Conservation (phyloP, 1,284 basidiomycete species). For the Irpex lacteus region DNA sequence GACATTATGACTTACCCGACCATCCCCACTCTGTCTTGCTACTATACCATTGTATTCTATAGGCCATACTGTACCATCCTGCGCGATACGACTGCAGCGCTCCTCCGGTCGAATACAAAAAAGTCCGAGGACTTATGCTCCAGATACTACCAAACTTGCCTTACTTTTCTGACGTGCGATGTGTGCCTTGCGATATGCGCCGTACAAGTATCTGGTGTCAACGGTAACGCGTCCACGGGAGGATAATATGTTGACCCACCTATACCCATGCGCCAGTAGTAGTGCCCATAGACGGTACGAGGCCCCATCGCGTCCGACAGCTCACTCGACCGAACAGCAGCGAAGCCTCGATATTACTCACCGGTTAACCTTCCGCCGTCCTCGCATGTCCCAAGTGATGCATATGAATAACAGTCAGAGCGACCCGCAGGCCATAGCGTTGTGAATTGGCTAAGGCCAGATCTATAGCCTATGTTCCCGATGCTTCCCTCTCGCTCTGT, state of each 20-base stretch:
- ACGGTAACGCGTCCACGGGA: neutral
- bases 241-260: neutral
- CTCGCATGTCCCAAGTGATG: neutral
- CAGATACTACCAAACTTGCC: neutral
- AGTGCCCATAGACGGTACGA: neutral
- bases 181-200: too few relatives aligned
- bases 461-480: too few relatives aligned
- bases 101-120: neutral
- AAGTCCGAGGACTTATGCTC: neutral
- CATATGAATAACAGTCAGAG: neutral
- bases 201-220: neutral
- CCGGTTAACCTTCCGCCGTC: neutral
- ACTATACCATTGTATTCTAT: neutral
- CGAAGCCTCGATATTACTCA: neutral
- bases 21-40: neutral
- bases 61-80: neutral
- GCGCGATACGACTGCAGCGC: neutral
- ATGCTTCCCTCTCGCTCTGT: neutral
- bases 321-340: neutral
- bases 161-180: neutral
- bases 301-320: neutral
- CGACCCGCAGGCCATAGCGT: too few relatives aligned
- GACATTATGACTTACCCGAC: neutral
- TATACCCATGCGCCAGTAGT: neutral
- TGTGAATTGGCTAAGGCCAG: too few relatives aligned